Evolutionary conservation across 1,139 yeast species (phyloP), one percentile per base, ranked within the genome.

Genomic region (Diutina neorugosa): DNA sequence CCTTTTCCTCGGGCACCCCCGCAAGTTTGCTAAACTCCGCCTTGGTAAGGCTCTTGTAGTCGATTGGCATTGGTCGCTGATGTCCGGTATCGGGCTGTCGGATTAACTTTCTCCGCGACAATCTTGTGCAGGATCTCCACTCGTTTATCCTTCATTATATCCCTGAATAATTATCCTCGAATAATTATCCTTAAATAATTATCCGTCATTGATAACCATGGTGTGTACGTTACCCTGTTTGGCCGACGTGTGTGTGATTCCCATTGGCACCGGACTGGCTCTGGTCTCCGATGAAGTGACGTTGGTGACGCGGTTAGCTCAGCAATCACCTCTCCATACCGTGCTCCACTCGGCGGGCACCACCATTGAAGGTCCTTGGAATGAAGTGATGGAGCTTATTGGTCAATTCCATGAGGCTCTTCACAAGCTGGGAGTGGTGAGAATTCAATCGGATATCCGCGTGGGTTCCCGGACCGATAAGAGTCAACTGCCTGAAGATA

Each of bases 301-400:
- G 16, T 73, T 77, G 51, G 81, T 86, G 46, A 90, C 89, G 56
- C 70, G 76, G 50, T 67, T 81, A 53, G 81, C 89, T 27, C 74
- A 82, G 54, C 74, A 73, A 14, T 80, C 86, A 19, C 81, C 78
- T 5, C 71, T 89, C 54, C 75, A 80, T 53, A 81, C 85, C 55
- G 81, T 87, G 0, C 70, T 89, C 58, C 96, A 89, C 67, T 84
- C 93, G 58, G 96, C 96, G 1, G 96, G 96, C 5, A 88, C 96
- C 9, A 87, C 96, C 4, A 84, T 88, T 61, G 86, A 86, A 61
- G 96, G 96, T 0, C 90, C 90, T n/a, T 89, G 96, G 96, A 81
- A 82, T 62, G 87, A 85, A 54, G 96, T 89, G 2, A 85, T 83
- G 80, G 79, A 74, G 34, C 69, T 86, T 54, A 84, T 89, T 60